Percentiles rank a stretch among this genome's conserved stretches.
phyloP scores from a whole-genome alignment of 2,329 filamentous ascomycete species.

The Pseudodiploospora longispora region DNA sequence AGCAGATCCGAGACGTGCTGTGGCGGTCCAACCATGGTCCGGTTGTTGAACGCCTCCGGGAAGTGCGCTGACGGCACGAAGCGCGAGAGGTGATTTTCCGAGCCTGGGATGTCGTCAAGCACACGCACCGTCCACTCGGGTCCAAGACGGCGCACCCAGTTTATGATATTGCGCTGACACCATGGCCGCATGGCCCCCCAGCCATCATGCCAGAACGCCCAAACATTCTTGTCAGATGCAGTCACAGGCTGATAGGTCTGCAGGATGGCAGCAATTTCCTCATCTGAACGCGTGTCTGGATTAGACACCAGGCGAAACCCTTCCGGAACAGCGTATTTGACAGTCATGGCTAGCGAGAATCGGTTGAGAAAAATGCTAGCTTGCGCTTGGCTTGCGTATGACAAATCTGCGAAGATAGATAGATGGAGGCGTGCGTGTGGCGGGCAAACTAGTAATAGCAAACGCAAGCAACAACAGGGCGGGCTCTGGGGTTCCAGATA shows the following conservation, averaged over 20 bases:
- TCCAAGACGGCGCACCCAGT: slow-evolving; percentile 34
- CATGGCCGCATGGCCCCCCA: slow-evolving; percentile 27
- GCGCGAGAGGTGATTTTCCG: slow-evolving; percentile 14
- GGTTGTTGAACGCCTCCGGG: slow-evolving; percentile 28
- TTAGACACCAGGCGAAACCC: neutral
- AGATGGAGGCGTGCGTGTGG: no score
- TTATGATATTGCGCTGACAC: slow-evolving; percentile 28
- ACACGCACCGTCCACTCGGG: slow-evolving; percentile 33
- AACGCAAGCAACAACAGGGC: no score
- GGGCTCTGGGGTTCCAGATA: no score
- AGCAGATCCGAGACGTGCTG: slow-evolving; percentile 30
- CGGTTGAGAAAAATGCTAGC: no score
- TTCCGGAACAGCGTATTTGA: no score
- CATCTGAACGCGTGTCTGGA: slow-evolving; percentile 20
- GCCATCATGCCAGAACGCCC: slow-evolving; percentile 37
- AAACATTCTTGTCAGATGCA: slow-evolving; percentile 33
- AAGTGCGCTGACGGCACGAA: slow-evolving; percentile 24
- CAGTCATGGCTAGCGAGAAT: no score
- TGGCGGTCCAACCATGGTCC: slow-evolving; percentile 31
- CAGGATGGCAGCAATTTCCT: slow-evolving; percentile 23
- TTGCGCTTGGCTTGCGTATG: no score
- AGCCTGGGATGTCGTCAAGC: slow-evolving; percentile 26
- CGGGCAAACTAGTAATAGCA: no score
- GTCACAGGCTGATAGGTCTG: slow-evolving; percentile 21
- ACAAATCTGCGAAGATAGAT: no score